Evolutionary conservation across 805 yeast genomes (phyloP), one percentile per base, ranked within the genome.

Genomic region (Saturnispora sekii): DNA sequence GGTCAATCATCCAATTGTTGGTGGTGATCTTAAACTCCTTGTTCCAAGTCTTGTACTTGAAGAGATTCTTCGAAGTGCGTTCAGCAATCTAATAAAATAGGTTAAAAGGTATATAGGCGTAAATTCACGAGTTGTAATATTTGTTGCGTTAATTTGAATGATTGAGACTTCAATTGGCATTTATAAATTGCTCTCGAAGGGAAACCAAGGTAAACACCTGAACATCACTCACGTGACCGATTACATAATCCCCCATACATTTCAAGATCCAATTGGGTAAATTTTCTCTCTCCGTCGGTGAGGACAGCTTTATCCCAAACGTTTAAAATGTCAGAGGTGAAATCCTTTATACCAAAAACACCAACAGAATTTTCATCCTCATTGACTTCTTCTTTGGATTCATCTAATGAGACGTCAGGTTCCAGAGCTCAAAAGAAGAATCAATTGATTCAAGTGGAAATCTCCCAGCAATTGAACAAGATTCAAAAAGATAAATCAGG

Each of bases 31-130:
- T 74, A 50, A 93, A 88, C 70, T 85, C 96, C 26, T 55, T 89
- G 46, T 93, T 93, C 77, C 98, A 90, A 68, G 88, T 90, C 51
- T 84, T 84, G 67, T 90, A 89, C 69, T 75, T 90, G 66, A 88
- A 84, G 68, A 78, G 97, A 58, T 93, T 90, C 69, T 90, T 90
- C 62, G 97, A 90, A 68, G 97, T 90, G 46, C 86, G 88, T 59
- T 77, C 95, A 14, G 87, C 82, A 49, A 90, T 93, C 45, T 89
- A 72, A 65, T 37, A 37, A 21, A 21, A 21, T 21, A 21, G 26
- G 26, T 21, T 21, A 21, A 21, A 21, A 21, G 26, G 26, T 21
- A 21, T 21, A 21, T 21, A 21, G 26, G 26, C 6, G 26, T 21
- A 21, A 21, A 21, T 21, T 5, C 26, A 21, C 26, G 26, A 21